Evolutionary conservation across 2,329 filamentous ascomycete species (phyloP).

Genomic region (Botrytis medusae): DNA sequence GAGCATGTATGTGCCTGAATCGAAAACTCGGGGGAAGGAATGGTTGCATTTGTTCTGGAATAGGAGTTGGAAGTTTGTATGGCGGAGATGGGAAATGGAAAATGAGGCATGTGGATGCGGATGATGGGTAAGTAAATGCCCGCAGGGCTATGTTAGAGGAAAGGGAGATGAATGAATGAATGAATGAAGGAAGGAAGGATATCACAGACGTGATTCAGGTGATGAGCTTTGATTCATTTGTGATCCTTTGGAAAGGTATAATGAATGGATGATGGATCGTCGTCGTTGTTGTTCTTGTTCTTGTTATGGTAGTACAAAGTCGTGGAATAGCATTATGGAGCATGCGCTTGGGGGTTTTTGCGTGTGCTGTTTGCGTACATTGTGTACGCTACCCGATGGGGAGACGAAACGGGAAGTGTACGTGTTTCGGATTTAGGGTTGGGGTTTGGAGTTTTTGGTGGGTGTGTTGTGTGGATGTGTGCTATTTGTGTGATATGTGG

Average conservation of each 20-base stretch:
- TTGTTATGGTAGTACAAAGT: not conserved
- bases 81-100: too few species aligned
- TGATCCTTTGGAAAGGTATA: not conserved
- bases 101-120: not conserved
- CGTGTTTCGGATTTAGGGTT: not conserved
- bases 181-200: not conserved
- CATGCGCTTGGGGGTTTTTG: not conserved
- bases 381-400: not conserved
- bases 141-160: not conserved
- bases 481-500: not conserved
- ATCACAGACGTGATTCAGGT: constrained; percentile 2
- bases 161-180: not conserved
- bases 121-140: not conserved
- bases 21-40: not conserved
- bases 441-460: not conserved
- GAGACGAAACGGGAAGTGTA: not conserved
- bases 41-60: not conserved
- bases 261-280: not conserved
- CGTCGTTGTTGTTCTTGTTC: too few species aligned
- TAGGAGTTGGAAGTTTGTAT: not conserved
- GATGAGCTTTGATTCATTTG: not conserved
- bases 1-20: not conserved
- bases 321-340: not conserved
- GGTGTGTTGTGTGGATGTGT: too few species aligned
- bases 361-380: not conserved